Evolutionary conservation across 2,329 filamentous ascomycete species (phyloP).

Genomic region (Cryphonectria naterciae): DNA sequence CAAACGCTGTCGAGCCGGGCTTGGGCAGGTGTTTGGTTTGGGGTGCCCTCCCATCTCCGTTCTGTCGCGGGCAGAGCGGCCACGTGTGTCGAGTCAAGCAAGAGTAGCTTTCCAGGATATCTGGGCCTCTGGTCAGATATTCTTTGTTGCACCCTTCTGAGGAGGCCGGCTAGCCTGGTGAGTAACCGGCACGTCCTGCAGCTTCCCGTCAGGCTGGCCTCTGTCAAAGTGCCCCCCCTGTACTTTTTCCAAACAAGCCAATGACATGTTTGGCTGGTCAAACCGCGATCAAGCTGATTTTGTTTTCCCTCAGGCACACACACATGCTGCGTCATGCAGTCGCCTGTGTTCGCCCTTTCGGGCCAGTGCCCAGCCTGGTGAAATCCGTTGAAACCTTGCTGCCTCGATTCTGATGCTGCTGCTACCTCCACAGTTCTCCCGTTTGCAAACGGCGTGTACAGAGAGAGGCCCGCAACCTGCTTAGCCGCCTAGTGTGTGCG

Average conservation of each 20-base stretch:
- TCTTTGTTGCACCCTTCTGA: constrained; percentile 53
- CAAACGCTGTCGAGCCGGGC: constrained; percentile 11
- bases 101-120: constrained; percentile 41
- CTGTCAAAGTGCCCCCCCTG: constrained; percentile 43
- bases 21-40: constrained; percentile 16
- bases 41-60: constrained; percentile 22
- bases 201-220: constrained; percentile 47
- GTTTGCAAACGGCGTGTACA: constrained; percentile 11
- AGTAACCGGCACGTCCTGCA: constrained; percentile 52
- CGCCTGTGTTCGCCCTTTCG: constrained; percentile 46
- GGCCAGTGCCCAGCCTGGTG: constrained; percentile 41
- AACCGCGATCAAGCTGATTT: constrained; percentile 48
- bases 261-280: constrained; percentile 46
- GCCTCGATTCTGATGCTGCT: constrained; percentile 39
- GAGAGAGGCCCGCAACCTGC: not conserved
- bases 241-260: constrained; percentile 45
- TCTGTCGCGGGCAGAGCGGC: constrained; percentile 39
- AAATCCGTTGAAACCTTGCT: constrained; percentile 45
- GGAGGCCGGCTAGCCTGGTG: constrained; percentile 41
- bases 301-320: constrained; percentile 39
- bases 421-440: constrained; percentile 15
- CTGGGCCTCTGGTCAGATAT: constrained; percentile 40
- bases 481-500: constrained; percentile 22
- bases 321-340: constrained; percentile 45
- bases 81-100: constrained; percentile 62